Conservation (phyloP, 176 grass and related monocot species). For the Aegilops longissima region DNA sequence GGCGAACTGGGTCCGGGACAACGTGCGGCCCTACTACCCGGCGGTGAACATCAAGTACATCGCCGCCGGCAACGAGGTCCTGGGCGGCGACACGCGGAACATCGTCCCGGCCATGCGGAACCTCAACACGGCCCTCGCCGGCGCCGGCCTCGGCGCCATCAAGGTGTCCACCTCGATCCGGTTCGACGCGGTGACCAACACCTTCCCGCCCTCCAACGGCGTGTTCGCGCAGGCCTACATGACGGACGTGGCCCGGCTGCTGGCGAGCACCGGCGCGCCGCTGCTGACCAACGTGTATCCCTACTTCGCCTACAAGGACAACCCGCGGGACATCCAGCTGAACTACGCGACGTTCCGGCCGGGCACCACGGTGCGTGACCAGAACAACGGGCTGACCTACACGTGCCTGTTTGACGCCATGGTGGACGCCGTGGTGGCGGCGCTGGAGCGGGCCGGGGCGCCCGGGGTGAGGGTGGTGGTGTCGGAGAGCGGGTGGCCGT, state of each 20-base stretch:
- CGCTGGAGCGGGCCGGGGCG: slow-evolving; percentile 53
- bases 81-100: not conserved
- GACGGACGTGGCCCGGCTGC: slow-evolving; percentile 20
- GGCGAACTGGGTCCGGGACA: too few species aligned
- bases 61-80: too few species aligned
- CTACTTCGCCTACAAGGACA: slow-evolving; percentile 41
- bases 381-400: slow-evolving; percentile 35
- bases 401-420: slow-evolving; percentile 60
- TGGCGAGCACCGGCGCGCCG: slow-evolving; percentile 33
- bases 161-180: slow-evolving; percentile 54
- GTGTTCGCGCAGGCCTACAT: slow-evolving; percentile 33
- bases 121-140: slow-evolving; percentile 13
- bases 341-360: slow-evolving; percentile 50
- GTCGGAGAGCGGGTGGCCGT: slow-evolving; percentile 68
- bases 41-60: too few species aligned
- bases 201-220: slow-evolving; percentile 47
- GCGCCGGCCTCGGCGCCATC: slow-evolving; percentile 29
- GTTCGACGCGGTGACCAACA: slow-evolving; percentile 1
- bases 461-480: slow-evolving; percentile 33
- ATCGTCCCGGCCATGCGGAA: slow-evolving; percentile 65
- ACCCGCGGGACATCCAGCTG: not conserved
- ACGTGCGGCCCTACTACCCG: too few species aligned
- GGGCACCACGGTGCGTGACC: slow-evolving; percentile 11
- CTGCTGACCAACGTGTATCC: slow-evolving; percentile 68
- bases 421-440: slow-evolving; percentile 55